Base-by-base conservation (phyloP, 116 monocot genomes). In the Iris pallida region DNA sequence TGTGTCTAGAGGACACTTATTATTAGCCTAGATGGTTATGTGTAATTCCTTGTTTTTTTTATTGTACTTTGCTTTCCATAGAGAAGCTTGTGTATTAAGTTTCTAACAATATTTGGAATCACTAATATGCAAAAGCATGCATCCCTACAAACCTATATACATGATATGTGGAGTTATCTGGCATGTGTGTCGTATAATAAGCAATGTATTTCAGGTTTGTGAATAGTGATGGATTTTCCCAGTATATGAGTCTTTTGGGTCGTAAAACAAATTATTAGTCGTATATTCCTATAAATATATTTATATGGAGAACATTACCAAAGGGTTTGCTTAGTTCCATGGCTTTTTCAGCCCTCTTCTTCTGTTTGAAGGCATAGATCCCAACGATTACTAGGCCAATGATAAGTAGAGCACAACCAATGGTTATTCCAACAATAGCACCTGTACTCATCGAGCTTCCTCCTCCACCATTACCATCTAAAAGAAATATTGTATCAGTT, bases 351-450 rank as follows among this genome's bases (percentile, higher is more conserved):
- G 80, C 80, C 57, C 40, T 80, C 73, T 60, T 84, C 75, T 76
- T 84, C 69, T 80, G 84, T 51, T 59, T 60, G 11, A 77, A 70
- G 60, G 84, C 84, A 71, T 80, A 84, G 16, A 74, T 45, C 51
- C 62, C 84, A 49, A 80, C 58, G 42, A 53, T 5, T 46, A 74
- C 17, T n/a, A 84, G 71, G 8, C 55, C 73, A 66, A 76, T 51
- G 14, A 84, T 45, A 66, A 84, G 76, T 42, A 80, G 20, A 53
- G 54, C 11, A 54, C 80, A 75, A 70, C 65, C 84, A 47, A 61
- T 53, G 11, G 73, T 65, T 76, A 84, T 80, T 47, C 84, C 84
- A 59, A 64, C 62, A 61, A 74, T 78, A 9, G 58, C 63, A 20
- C 66, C 81, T 57, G 49, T 64, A 19, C 74, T 63, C 62, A 85